Percentiles rank a stretch among this genome's conserved stretches.
phyloP scores from a whole-genome alignment of 2,329 filamentous ascomycete species.

The Curvularia sp. region DNA sequence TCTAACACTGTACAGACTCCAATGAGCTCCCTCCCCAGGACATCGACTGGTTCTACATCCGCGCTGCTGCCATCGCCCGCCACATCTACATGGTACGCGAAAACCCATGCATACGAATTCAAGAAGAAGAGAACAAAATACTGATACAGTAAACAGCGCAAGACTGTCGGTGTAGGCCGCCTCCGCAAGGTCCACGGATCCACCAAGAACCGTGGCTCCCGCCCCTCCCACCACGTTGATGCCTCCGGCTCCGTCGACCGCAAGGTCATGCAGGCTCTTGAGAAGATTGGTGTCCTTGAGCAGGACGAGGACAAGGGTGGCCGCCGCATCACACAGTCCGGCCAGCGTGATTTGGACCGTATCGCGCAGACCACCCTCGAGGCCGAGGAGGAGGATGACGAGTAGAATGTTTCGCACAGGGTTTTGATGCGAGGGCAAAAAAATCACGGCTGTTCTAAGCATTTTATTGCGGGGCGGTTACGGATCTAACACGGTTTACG shows the following conservation, averaged over 20 bases:
- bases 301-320: conserved; percentile 98
- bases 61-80: conserved; percentile 92
- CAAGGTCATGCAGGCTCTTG: conserved; percentile 94
- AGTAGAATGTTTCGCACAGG: conserved; percentile 37
- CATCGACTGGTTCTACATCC: conserved; percentile 92
- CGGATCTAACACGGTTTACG: conserved; percentile 43
- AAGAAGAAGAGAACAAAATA: background rate
- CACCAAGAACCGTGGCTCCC: conserved; percentile 94
- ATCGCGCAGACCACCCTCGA: conserved; percentile 61
- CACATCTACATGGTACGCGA: conserved; percentile 81
- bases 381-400: conserved; percentile 57
- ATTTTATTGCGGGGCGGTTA: conserved; percentile 36
- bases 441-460: conserved; percentile 28
- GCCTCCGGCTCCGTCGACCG: conserved; percentile 95
- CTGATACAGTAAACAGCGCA: conserved; percentile 63
- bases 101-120: background rate
- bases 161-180: conserved; percentile 98
- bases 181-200: conserved; percentile 91
- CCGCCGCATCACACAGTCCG: conserved; percentile 95
- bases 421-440: conserved; percentile 15
- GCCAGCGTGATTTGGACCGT: conserved; percentile 98
- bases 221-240: conserved; percentile 93
- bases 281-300: conserved; percentile 99
- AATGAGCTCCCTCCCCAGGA: conserved; percentile 98
- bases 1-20: conserved; percentile 60